Evolutionary conservation across 108 stramenopile genomes (phyloP), one percentile per base, ranked within the genome.

Genomic region (Stephanodiscus triporus): DNA sequence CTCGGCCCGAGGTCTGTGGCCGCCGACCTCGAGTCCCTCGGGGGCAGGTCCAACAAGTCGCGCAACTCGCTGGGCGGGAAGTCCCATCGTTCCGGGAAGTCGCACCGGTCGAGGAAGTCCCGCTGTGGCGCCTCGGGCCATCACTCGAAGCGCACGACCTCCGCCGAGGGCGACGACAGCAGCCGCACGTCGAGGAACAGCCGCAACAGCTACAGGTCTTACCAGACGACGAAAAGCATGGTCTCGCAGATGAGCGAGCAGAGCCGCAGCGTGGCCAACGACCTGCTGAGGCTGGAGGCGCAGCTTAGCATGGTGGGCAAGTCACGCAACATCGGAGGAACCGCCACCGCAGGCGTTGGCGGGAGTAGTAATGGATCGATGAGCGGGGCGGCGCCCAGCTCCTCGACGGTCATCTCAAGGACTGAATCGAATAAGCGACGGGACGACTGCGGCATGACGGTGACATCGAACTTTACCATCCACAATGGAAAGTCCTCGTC

Each of bases 221-320:
- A 91, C 66, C 79, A 86, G 27, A 89, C 91, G 3, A 95, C 94
- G 8, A 84, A 78, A 57, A 88, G 87, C 13, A 89, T 89, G 81
- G 69, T 95, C 30, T 89, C 88, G 2, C 91, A 92, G 75, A 95
- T 95, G 94, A 88, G 87, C 4, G 91, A 92, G 50, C 88, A 92
- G 64, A 88, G 87, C 67, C 87, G 91, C 22, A 81, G 78, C 56
- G 94, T 95, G 34, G 94, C 94, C 11, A 95, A 95, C 70, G 94
- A 95, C 63, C 80, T 95, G 68, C 49, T 95, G 8, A 74, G 94
- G 34, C 61, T 95, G 19, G 94, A 95, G 63, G 89, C 89, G 78
- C 94, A 95, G 63, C 73, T 95, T 40, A 88, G 89, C 42, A 95
- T 95, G 94, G 94, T 95, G 1, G 92, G 89, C 16, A 77, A 76